Conservation (phyloP, 1,284 basidiomycete species). For the Ustilago vetiveriae region DNA sequence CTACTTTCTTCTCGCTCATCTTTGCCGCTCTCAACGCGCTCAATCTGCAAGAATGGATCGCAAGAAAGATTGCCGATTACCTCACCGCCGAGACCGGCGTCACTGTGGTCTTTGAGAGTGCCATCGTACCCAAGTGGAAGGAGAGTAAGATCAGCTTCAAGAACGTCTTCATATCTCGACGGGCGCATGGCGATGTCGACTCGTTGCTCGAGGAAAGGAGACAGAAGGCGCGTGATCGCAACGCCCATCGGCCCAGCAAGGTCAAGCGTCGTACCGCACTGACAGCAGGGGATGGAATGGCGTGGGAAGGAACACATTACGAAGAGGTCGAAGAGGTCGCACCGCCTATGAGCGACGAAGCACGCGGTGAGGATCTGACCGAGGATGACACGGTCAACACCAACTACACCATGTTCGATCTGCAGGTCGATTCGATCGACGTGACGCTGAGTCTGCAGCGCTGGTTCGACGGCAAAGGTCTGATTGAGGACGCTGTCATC, state of each 20-base stretch:
- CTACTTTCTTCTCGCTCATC: conserved; percentile 92
- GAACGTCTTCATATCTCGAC: conserved; percentile 91
- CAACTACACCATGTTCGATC: conserved; percentile 67
- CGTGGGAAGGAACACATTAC: conserved; percentile 61
- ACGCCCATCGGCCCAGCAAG: conserved; percentile 20
- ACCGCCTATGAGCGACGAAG: conserved; percentile 55
- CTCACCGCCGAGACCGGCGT: conserved; percentile 92
- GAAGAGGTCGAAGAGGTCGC: conserved; percentile 62
- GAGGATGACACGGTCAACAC: conserved; percentile 55
- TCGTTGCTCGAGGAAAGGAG: conserved; percentile 40
- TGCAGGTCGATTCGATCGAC: conserved; percentile 81
- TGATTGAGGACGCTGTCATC: conserved; percentile 88
- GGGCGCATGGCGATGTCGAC: conserved; percentile 70
- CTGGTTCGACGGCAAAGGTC: conserved; percentile 95
- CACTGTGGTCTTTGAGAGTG: conserved; percentile 94
- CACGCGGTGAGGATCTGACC: conserved; percentile 48
- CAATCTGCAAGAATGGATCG: conserved; percentile 91
- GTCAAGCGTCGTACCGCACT: conserved; percentile 45
- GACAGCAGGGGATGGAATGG: conserved; percentile 60
- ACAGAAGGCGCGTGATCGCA: conserved; percentile 17
- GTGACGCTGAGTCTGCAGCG: conserved; percentile 90
- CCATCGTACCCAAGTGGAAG: conserved; percentile 97
- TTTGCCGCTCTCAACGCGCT: conserved; percentile 90
- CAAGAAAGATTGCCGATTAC: conserved; percentile 88
- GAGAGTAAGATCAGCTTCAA: conserved; percentile 94